A percentile compares a stretch with the other conserved stretches of the same genome.
These are phyloP conservation scores for Capsicum chinense DNA, from an alignment of 257 asterid species.

Conservation along the genomic window DNA sequence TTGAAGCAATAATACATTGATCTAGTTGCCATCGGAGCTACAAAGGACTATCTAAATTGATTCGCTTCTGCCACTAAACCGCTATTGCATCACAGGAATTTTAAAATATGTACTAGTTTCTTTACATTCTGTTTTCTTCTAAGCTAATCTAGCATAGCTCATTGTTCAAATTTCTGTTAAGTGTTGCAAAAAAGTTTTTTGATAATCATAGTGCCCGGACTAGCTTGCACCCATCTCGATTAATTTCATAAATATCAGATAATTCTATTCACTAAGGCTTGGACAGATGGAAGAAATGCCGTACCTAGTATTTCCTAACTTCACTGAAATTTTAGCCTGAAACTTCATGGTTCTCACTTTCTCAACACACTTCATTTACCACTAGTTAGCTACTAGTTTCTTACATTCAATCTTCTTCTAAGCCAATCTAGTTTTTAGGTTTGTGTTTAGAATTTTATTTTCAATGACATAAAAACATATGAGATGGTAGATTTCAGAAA, in stretches of 20 bases:
- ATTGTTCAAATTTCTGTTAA: background rate
- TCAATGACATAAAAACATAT: background rate
- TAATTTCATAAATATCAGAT: rapidly evolving
- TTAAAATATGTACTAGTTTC: background rate
- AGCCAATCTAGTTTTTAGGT: background rate
- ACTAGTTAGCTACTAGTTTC: background rate
- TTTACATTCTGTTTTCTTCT: background rate
- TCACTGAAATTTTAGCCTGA: background rate
- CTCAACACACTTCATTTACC: background rate
- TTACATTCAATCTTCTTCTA: background rate
- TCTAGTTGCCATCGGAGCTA: background rate
- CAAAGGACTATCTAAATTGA: background rate
- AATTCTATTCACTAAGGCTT: background rate
- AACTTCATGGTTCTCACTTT: background rate
- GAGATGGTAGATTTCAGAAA: background rate
- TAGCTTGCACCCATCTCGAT: background rate
- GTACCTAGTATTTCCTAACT: background rate
- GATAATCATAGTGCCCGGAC: background rate
- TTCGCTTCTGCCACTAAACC: background rate
- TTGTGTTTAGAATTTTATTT: background rate
- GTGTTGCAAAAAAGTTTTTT: background rate
- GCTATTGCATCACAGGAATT: background rate
- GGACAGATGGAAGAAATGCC: background rate
- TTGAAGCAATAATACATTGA: background rate
- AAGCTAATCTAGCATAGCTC: background rate